phyloP scores from a whole-genome alignment of 2,329 filamentous ascomycete species.

The Neocatenulostroma microsporum region DNA sequence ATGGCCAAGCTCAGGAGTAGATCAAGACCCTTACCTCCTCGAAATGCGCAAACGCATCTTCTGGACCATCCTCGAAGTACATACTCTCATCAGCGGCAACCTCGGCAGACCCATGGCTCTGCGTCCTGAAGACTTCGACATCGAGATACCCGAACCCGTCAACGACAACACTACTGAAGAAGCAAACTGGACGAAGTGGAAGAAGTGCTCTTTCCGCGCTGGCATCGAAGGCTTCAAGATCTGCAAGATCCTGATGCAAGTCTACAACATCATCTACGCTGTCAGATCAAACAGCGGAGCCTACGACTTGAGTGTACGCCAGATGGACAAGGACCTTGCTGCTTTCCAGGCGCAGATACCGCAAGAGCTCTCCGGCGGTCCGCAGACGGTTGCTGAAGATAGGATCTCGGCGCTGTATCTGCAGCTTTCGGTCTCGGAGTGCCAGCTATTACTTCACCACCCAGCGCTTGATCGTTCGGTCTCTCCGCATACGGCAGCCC shows the following conservation, averaged over 20 bases:
- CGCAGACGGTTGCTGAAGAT: slow-evolving; percentile 39
- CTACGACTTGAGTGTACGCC: slow-evolving; percentile 57
- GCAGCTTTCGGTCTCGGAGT: slow-evolving; percentile 43
- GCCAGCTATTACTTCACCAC: slow-evolving; percentile 46
- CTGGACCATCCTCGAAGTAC: slow-evolving; percentile 62
- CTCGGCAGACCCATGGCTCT: slow-evolving; percentile 71
- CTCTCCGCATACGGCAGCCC: slow-evolving; percentile 54
- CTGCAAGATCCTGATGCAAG: slow-evolving; percentile 59
- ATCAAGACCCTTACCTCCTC: slow-evolving; percentile 56
- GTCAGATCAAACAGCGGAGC: slow-evolving; percentile 44
- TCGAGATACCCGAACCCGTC: slow-evolving; percentile 64
- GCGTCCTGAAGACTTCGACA: slow-evolving; percentile 66
- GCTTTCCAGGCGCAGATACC: slow-evolving; percentile 60
- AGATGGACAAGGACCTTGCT: slow-evolving; percentile 57
- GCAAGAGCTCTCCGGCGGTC: slow-evolving; percentile 47
- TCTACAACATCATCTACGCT: slow-evolving; percentile 66
- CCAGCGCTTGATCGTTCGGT: slow-evolving; percentile 43
- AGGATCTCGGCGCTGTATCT: slow-evolving; percentile 44
- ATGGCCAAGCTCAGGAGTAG: slow-evolving; percentile 43
- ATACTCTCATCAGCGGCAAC: slow-evolving; percentile 63
- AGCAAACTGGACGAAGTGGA: slow-evolving; percentile 35
- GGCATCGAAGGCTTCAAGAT: slow-evolving; percentile 60
- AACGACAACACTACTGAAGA: slow-evolving; percentile 64
- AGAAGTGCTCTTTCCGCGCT: slow-evolving; percentile 59
- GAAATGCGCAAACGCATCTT: slow-evolving; percentile 73